Base-by-base conservation (phyloP, 129 eudicot species). In the Ambrosia artemisiifolia region DNA sequence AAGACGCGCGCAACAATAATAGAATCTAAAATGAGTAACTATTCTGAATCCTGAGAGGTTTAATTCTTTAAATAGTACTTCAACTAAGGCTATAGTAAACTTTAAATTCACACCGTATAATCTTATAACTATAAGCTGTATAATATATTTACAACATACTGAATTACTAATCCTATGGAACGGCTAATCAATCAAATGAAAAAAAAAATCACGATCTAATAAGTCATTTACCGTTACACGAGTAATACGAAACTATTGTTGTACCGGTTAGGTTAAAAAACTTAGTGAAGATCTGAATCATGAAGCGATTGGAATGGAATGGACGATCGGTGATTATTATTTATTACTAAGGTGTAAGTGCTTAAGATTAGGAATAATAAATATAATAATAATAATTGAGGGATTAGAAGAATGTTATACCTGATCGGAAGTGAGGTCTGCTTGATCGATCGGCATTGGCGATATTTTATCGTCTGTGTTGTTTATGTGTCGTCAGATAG, bases 381-480 rank as follows among this genome's bases (percentile, higher is more conserved):
- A 34, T 57, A 44, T 76, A 24, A 4, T 35, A 73, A 17, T 69
- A 57, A 13, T 43, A 67, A 44, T 76, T 56, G 72, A 55, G 3
- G 43, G 44, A 43, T 40, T 33, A 72, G 0, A 77, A 42, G 35
- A 11, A 46, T 36, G 63, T 65, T 71, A 74, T 74, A 88, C 96
- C 91, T 86, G 81, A 32, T 86, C 89, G 85, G 86, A 78, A 59
- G 79, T 76, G 67, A 89, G 84, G 74, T 89, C 89, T 55, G 87
- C 86, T 18, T 86, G 91, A 76, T 86, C 89, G 55, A 35, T 78
- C 61, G 89, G 81, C 96, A 81, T 84, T 76, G 64, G 1, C 62
- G 54, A 69, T 64, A 78, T 63, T 65, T 30, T 47, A 35, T 73
- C 70, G 62, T 70, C 53, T 49, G 46, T 50, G 72, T n/a, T 50